phyloP scores from a whole-genome alignment of 2,329 filamentous ascomycete species.

The Truncatella angustata region DNA sequence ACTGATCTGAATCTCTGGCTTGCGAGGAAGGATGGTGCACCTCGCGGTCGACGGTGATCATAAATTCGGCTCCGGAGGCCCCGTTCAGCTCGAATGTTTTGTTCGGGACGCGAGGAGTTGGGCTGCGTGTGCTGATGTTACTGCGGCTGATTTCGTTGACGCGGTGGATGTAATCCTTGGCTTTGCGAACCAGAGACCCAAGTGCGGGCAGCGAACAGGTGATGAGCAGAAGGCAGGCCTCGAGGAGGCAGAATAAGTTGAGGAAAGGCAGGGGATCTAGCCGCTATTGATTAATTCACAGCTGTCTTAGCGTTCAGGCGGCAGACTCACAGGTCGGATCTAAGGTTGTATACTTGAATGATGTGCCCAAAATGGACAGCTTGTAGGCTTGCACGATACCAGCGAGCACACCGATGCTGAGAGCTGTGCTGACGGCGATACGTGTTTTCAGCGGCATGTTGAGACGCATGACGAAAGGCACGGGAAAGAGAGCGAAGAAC shows the following conservation, averaged over 20 bases:
- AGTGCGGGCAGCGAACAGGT: not conserved
- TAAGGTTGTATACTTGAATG: not conserved
- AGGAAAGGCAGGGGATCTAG: constrained; percentile 2
- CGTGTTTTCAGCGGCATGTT: constrained; percentile 4
- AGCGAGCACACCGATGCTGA: constrained; percentile 1
- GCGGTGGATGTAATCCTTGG: not conserved
- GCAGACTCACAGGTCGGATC: constrained; percentile 7
- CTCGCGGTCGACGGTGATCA: not conserved
- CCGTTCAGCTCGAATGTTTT: no score
- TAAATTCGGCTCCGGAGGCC: not conserved
- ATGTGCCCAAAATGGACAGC: not conserved
- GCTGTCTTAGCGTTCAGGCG: no score
- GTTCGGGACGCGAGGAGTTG: no score
- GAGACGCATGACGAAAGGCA: constrained; percentile 1
- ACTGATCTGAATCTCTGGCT: not conserved
- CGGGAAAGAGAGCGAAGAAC: not conserved
- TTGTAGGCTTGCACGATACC: constrained; percentile 6
- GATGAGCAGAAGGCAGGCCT: not conserved
- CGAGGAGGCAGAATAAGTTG: not conserved
- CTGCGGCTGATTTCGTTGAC: not conserved
- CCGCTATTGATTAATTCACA: no score
- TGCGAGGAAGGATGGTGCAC: not conserved
- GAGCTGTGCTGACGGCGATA: not conserved
- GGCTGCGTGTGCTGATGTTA: not conserved
- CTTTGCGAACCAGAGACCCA: not conserved